Evolutionary conservation across 108 stramenopile species (phyloP).

Genomic region (Cylindrotheca fusiformis): DNA sequence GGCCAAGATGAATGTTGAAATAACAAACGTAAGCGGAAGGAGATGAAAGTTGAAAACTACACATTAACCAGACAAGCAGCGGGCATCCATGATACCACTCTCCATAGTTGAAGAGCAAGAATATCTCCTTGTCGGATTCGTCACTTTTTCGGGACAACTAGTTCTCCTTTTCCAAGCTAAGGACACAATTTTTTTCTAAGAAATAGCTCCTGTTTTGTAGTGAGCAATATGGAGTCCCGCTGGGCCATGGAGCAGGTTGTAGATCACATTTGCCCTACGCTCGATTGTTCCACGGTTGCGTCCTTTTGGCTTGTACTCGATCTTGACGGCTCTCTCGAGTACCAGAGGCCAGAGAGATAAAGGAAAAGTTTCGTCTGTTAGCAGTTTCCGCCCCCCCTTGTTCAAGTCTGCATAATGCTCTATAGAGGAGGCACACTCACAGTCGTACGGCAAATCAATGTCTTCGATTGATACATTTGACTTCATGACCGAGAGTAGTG

Average conservation of each 20-base stretch:
- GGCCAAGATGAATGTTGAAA: no score
- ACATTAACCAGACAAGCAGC: no score
- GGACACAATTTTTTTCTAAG: no score
- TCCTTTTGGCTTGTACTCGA: neutral
- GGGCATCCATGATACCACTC: no score
- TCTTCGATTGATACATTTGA: neutral
- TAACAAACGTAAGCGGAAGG: no score
- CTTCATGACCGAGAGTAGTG: neutral
- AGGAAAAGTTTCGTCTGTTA: neutral
- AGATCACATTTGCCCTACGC: conserved; percentile 7
- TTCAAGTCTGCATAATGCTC: conserved; percentile 9
- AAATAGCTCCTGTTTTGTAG: neutral
- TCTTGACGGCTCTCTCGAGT: neutral
- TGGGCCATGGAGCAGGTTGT: conserved; percentile 3
- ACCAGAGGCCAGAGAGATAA: conserved; percentile 8
- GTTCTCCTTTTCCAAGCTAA: neutral
- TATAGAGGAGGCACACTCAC: neutral
- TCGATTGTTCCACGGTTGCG: neutral
- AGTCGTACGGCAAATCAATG: neutral
- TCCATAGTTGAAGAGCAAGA: no score
- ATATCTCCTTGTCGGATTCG: no score
- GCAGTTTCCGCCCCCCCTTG: conserved; percentile 2
- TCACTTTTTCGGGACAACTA: no score
- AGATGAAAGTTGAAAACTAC: no score
- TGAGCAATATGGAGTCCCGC: neutral